Evolutionary conservation across 2,329 filamentous ascomycete genomes (phyloP).

Genomic region (Fusarium incarnatum): DNA sequence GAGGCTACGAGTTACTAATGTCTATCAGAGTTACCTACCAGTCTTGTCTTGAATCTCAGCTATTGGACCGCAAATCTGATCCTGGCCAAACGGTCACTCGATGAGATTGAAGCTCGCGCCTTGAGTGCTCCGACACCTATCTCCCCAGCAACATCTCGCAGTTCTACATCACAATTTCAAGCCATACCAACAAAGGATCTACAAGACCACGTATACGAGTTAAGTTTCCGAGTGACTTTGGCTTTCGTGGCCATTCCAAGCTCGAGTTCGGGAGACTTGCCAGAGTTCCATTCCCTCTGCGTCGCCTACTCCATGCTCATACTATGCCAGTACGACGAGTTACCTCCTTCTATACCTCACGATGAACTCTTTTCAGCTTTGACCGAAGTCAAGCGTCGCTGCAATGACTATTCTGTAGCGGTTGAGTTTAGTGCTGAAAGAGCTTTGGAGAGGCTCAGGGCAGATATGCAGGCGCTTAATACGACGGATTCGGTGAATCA

Average conservation of each 20-base stretch:
- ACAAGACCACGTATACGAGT: conserved; percentile 15
- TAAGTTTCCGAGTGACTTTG: conserved; percentile 20
- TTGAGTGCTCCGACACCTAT: conserved; percentile 3
- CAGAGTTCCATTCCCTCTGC: conserved; percentile 26
- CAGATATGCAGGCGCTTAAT: not conserved
- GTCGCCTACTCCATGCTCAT: conserved; percentile 29
- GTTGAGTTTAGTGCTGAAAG: conserved; percentile 30
- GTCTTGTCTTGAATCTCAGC: conserved; percentile 16
- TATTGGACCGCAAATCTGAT: conserved; percentile 29
- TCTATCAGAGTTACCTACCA: conserved; percentile 12
- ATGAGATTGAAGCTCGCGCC: conserved; percentile 8
- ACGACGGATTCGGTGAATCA: not conserved
- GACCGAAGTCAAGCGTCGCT: conserved; percentile 20
- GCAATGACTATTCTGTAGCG: conserved; percentile 13
- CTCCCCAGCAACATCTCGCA: conserved; percentile 7
- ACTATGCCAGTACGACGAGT: conserved; percentile 24
- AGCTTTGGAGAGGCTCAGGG: conserved; percentile 21
- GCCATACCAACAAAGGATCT: conserved; percentile 11
- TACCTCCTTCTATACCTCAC: not conserved
- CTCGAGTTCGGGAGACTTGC: conserved; percentile 20
- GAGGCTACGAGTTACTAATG: not conserved
- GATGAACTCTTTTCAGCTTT: conserved; percentile 5
- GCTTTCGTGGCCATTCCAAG: conserved; percentile 23
- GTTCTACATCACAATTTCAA: not conserved
- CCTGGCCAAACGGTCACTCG: conserved; percentile 21